Evolutionary conservation across 1,284 basidiomycete genomes (phyloP).

Genomic region (Naganishia sp.): DNA sequence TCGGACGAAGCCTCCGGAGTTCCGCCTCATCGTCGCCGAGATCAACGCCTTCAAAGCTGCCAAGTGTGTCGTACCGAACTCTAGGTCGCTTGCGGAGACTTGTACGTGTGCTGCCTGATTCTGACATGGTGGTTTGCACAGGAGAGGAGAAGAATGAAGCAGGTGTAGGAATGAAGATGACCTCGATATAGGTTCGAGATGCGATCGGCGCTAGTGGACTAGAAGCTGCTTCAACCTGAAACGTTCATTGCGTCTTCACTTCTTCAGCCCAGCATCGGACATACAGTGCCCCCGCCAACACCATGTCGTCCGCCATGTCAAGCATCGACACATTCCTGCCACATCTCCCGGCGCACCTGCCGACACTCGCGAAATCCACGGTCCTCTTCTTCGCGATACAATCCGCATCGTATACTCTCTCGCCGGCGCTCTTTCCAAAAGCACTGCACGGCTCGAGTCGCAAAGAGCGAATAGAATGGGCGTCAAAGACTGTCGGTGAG

Average conservation of each 20-base stretch:
- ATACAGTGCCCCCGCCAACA: background rate
- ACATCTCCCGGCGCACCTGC: slow-evolving; percentile 35
- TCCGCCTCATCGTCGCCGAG: slow-evolving; percentile 16
- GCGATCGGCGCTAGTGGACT: too few species aligned
- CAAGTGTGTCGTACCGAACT: slow-evolving; percentile 25
- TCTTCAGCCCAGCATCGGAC: background rate
- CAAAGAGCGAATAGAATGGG: slow-evolving; percentile 27
- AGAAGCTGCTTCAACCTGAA: too few species aligned
- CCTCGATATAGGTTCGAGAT: too few species aligned
- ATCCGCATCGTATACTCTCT: slow-evolving; percentile 18
- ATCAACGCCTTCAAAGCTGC: slow-evolving; percentile 25
- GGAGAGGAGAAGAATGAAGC: too few species aligned
- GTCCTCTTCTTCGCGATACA: slow-evolving; percentile 38
- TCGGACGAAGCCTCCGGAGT: slow-evolving; percentile 15
- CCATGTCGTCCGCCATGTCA: background rate
- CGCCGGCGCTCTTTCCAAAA: slow-evolving; percentile 11
- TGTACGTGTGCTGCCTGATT: slow-evolving; percentile 9
- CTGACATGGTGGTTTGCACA: slow-evolving; percentile 1
- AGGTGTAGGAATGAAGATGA: too few species aligned
- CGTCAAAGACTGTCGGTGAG: slow-evolving; percentile 37
- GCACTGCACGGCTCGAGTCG: slow-evolving; percentile 9
- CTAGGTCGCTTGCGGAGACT: slow-evolving; percentile 17
- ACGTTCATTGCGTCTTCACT: background rate
- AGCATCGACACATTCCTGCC: slow-evolving; percentile 13
- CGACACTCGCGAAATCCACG: slow-evolving; percentile 36